Conservation (phyloP, 768 basidiomycete species). For the Suillus variegatus region DNA sequence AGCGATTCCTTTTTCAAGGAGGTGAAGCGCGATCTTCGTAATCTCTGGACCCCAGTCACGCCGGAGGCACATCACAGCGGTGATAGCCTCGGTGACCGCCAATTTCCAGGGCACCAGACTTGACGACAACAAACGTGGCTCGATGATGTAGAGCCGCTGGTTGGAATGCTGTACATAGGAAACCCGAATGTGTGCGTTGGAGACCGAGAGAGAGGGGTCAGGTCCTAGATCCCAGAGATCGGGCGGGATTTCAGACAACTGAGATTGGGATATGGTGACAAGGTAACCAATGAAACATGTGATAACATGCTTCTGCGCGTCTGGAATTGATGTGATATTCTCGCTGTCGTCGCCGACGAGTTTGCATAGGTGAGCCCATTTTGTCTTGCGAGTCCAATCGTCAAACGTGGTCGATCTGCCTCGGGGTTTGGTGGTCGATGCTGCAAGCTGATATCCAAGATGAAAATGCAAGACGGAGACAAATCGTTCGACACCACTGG, state of each 20-base stretch:
- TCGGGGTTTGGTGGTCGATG: not conserved
- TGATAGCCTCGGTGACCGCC: not conserved
- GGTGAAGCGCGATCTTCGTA: no score
- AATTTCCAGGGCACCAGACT: not conserved
- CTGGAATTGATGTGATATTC: not conserved
- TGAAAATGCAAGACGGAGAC: not conserved
- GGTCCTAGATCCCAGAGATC: constrained; percentile 1
- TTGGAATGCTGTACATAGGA: not conserved
- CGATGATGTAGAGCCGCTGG: not conserved
- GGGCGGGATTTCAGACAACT: not conserved
- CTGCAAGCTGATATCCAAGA: not conserved
- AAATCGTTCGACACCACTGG: not conserved
- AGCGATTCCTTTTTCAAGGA: not conserved
- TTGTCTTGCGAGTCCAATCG: not conserved
- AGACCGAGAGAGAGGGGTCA: not conserved
- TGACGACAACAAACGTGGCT: not conserved
- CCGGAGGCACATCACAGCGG: not conserved
- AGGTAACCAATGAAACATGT: not conserved
- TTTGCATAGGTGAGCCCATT: not conserved
- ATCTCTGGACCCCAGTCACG: no score
- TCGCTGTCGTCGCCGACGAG: not conserved
- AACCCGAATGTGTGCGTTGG: not conserved
- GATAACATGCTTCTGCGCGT: not conserved
- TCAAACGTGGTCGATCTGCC: not conserved
- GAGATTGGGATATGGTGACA: not conserved